phyloP scores from a whole-genome alignment of 1,284 basidiomycete genomes.

The Ceratobasidium papillatum region DNA sequence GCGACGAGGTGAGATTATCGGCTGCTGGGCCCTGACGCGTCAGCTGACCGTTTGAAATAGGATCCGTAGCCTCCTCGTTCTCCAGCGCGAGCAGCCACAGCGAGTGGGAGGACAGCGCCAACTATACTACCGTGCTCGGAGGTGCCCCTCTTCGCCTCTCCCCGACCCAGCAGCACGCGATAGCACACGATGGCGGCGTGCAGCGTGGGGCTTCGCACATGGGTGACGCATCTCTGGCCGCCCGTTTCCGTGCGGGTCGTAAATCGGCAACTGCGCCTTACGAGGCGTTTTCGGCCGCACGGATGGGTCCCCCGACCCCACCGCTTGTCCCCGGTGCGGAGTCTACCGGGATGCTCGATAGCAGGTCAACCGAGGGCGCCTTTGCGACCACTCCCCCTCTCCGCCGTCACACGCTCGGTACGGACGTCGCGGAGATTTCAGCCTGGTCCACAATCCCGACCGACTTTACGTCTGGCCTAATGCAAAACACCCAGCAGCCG shows the following conservation, averaged over 20 bases:
- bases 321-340: conserved; percentile 27
- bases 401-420: conserved; percentile 34
- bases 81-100: conserved; percentile 25
- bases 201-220: conserved; percentile 20
- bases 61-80: conserved; percentile 33
- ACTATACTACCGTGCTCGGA: conserved; percentile 27
- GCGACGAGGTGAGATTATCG: conserved; percentile 32
- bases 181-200: conserved; percentile 14
- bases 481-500: conserved; percentile 25
- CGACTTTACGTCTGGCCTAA: not conserved
- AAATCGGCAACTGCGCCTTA: conserved; percentile 36
- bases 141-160: conserved; percentile 9
- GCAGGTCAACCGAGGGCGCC: not conserved
- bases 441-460: conserved; percentile 26
- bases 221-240: conserved; percentile 16
- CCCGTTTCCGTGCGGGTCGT: conserved; percentile 31
- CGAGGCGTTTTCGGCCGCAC: conserved; percentile 19
- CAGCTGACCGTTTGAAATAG: conserved; percentile 24
- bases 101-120: conserved; percentile 32
- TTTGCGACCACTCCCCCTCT: conserved; percentile 12
- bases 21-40: not conserved
- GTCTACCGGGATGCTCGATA: not conserved
- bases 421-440: conserved; percentile 24
- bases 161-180: conserved; percentile 31
- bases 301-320: conserved; percentile 33